Base-by-base conservation (phyloP, 208 protist species). In the Leishmania gerbilli region DNA sequence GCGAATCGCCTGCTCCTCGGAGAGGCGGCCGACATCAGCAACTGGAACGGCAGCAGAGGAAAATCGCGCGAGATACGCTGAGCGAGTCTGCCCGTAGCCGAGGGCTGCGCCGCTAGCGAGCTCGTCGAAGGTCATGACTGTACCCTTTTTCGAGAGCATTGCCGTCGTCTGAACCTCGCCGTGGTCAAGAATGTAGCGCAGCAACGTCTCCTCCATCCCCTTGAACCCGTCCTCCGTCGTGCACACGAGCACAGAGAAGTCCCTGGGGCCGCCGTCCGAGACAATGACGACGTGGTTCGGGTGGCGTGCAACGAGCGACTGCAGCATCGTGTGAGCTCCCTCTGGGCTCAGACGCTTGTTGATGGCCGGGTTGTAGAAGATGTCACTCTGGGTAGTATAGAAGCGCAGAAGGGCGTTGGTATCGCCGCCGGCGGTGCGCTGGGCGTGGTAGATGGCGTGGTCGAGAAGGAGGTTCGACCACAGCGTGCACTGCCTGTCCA, bases 111-210 rank as follows among this genome's bases (percentile, higher is more conserved):
- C 79, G 62, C 89, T 79, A 0, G 87, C 92, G 45, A 97, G 84
- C 62, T 97, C 92, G 80, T 97, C 92, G 78, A 97, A 97, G 11
- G 95, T 97, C 92, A 97, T 95, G 47, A 97, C 91, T 47, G 90
- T 90, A 24, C 95, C 95, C 24, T 91, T 95, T 71, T 89, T 92
- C 19, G 91, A 83, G 1, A 97, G 83, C 88, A 92, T 87, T 34
- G 92, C 91, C 15, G 85, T 90, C 9, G 95, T 97, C 47, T 93
- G 95, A 31, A 93, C 95, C 31, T 89, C 86, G 7, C 95, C 93
- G 82, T 90, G 87, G 34, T 96, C 92, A 21, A 96, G 86, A 60
- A 97, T 88, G 87, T 87, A 97, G 40, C 85, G 87, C 47, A 95
- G 85, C 64, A 96, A 81, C 15, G 76, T 88, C 82, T 94, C 85